Percentiles rank a stretch among this genome's conserved stretches.
Conservation (phyloP, 768 basidiomycete species). For the Lactifluus echinatus region DNA sequence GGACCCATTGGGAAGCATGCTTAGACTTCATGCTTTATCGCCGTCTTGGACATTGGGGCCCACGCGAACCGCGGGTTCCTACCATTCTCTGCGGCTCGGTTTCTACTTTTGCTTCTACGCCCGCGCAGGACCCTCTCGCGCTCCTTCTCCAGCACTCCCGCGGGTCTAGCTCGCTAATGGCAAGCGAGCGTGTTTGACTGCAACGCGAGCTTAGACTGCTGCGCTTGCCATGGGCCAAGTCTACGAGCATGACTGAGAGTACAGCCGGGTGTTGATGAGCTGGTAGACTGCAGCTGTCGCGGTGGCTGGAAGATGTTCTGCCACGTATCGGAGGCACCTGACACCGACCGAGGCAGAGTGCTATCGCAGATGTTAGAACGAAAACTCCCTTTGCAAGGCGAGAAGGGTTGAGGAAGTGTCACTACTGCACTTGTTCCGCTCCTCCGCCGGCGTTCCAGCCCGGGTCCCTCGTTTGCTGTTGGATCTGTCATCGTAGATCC, state of each 20-base stretch:
- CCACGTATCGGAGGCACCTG: constrained; percentile 23
- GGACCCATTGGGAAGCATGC: too few species aligned
- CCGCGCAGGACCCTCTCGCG: constrained; percentile 2
- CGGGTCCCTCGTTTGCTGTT: constrained; percentile 41
- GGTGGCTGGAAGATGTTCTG: constrained; percentile 26
- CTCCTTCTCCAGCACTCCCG: constrained; percentile 8
- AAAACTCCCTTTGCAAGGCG: too few species aligned
- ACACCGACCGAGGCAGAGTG: constrained; percentile 41
- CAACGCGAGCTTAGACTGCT: constrained; percentile 35
- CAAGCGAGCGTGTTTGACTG: constrained; percentile 23
- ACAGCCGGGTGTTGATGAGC: constrained; percentile 20
- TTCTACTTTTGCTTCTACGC: constrained; percentile 10
- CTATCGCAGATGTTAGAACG: constrained; percentile 38
- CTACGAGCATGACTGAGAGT: constrained; percentile 30
- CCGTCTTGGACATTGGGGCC: too few species aligned
- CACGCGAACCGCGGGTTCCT: too few species aligned
- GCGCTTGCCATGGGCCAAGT: constrained; percentile 34
- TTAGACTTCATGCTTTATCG: too few species aligned
- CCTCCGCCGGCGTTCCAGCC: constrained; percentile 66
- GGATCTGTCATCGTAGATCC: constrained; percentile 34
- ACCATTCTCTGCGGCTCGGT: constrained; percentile 12
- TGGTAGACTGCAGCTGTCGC: constrained; percentile 50
- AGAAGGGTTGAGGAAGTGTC: too few species aligned
- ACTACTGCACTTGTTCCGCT: too few species aligned
- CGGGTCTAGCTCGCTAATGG: constrained; percentile 31